Percentiles rank a stretch among this genome's conserved stretches.
These are phyloP conservation scores for Graphium sp. DNA, from an alignment of 2,329 filamentous ascomycete species.

Conservation along the genomic window DNA sequence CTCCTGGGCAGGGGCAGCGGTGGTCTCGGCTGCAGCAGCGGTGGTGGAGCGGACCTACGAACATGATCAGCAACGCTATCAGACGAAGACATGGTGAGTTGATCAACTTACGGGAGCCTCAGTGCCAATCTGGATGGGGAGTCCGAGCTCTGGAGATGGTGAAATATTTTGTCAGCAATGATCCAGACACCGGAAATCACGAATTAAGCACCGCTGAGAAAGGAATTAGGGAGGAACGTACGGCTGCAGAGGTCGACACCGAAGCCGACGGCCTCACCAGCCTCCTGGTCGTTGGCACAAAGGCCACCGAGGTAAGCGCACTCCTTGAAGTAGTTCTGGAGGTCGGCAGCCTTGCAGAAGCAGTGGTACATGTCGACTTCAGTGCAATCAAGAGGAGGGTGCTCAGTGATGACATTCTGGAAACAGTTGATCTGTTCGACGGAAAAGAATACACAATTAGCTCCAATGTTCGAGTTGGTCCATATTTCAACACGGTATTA, in stretches of 20 bases:
- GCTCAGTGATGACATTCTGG: slow-evolving; percentile 11
- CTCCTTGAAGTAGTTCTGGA: slow-evolving; percentile 11
- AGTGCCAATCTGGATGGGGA: slow-evolving; percentile 3
- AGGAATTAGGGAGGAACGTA: neutral
- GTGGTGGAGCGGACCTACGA: neutral
- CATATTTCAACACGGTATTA: neutral
- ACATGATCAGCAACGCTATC: neutral
- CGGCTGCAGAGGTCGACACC: slow-evolving; percentile 15
- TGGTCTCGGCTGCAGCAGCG: neutral
- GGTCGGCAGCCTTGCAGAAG: slow-evolving; percentile 11
- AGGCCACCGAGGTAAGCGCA: slow-evolving; percentile 7
- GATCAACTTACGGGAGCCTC: neutral
- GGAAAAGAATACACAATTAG: neutral
- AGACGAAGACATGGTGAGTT: slow-evolving; percentile 1
- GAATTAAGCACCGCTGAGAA: neutral
- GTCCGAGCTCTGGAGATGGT: slow-evolving; percentile 1
- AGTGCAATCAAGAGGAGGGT: slow-evolving; percentile 12
- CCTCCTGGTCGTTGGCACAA: slow-evolving; percentile 5
- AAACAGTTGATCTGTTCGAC: slow-evolving; percentile 9
- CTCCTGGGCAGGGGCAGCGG: neutral
- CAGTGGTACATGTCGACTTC: slow-evolving; percentile 14
- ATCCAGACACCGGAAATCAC: neutral
- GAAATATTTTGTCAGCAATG: neutral
- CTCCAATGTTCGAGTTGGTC: neutral
- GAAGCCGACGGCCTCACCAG: slow-evolving; percentile 8